Base-by-base conservation (phyloP, 2,329 filamentous ascomycete species). In the Fusarium cyanostomum region DNA sequence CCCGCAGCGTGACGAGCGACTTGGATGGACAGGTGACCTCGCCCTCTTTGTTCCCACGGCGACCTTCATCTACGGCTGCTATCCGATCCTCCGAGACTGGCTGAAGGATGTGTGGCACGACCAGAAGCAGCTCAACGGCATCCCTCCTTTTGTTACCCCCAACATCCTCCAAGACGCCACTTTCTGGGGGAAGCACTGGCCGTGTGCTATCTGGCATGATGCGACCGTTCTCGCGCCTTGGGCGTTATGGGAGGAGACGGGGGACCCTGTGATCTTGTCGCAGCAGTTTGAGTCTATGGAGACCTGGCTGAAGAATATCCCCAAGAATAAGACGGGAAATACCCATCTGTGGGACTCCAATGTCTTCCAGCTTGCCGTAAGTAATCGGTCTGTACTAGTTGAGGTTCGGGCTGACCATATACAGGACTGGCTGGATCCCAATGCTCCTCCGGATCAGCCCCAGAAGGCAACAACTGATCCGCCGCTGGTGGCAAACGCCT, bases 11-110 rank as follows among this genome's bases (percentile, higher is more conserved):
- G 83, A 86, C 50, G 83, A 86, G 70, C 77, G 83, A 0, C 70
- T 86, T 7, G 81, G 82, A 8, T 84, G 84, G 85, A 83, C 80
- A 1, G 81, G 85, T 13, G 81, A 85, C 61, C 72, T 79, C 10
- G 80, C 80, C 34, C 77, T 81, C 4, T 87, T 87, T 56, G 75
- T 76, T 0, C 80, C 82, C 1, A 81, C 83, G 0, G 80, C 82
- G 0, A 82, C 78, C 34, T 87, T 81, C 62, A 72, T 88, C 1
- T 88, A 83, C 68, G 76, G 85, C 55, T 81, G 80, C 4, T 57
- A 56, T 73, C 18, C 75, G 69, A 48, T 88, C 82, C 84, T 74
- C 82, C 18, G 73, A 77, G 48, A 68, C 26, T 70, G 68, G 68
- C 45, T 69, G 1, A 64, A 60, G 3, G 68, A 69, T 5, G 57